Conservation (phyloP, 2,329 filamentous ascomycete species). For the Dactylellina sp. region DNA sequence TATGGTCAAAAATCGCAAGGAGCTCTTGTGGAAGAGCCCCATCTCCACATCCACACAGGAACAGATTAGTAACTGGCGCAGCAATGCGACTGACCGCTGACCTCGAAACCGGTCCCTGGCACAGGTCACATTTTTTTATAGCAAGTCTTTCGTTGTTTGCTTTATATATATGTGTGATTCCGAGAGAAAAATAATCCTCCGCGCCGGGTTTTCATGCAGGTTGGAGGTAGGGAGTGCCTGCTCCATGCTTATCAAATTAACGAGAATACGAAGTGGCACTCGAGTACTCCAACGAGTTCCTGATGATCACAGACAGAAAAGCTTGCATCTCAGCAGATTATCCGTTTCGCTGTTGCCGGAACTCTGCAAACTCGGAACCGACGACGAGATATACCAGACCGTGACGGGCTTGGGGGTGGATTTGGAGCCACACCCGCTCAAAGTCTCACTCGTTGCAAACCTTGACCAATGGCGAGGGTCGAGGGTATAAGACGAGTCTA, state of each 20-base stretch:
- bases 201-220: neutral
- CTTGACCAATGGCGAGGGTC: conserved; percentile 19
- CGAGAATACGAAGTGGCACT: conserved; percentile 14
- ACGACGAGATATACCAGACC: conserved; percentile 27
- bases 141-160: too few relatives aligned
- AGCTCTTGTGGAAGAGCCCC: conserved; percentile 44
- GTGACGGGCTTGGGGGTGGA: conserved; percentile 29
- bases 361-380: conserved; percentile 47
- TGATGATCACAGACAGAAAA: conserved; percentile 16
- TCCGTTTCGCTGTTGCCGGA: conserved; percentile 37
- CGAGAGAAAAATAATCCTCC: neutral
- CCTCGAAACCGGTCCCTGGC: conserved; percentile 13
- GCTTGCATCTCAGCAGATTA: conserved; percentile 9
- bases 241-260: conserved; percentile 47
- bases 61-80: conserved; percentile 38
- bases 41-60: conserved; percentile 37
- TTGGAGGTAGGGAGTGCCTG: neutral
- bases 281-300: conserved; percentile 19
- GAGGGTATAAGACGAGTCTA: conserved; percentile 35
- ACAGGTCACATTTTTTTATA: conserved; percentile 32
- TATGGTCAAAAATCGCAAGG: conserved; percentile 14
- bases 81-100: neutral
- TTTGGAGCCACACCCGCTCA: conserved; percentile 36
- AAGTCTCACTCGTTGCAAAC: conserved; percentile 14
- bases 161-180: neutral